Base-by-base conservation (phyloP, 2,329 filamentous ascomycete genomes). In the Microcyclospora pomicola region DNA sequence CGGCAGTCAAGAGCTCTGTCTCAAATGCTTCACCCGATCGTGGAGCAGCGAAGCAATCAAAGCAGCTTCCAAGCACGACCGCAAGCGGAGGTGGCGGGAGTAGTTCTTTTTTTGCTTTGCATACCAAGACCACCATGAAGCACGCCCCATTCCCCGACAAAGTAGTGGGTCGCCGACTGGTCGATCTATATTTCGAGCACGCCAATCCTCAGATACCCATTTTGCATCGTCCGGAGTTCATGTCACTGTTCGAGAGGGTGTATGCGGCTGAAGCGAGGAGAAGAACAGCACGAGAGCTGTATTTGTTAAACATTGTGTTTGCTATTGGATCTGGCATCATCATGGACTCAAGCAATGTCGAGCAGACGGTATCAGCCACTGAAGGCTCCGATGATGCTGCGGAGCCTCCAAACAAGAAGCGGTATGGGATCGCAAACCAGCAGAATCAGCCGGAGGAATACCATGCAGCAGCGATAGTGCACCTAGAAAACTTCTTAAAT, bases 201-300 rank as follows among this genome's bases (percentile, higher is more conserved):
- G 85, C 88, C 1, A 96, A 96, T 56, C 87, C 88, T 4, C 88
- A 96, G 59, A 92, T 95, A 47, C 88, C 88, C 0, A 85, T 95
- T 32, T 67, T 96, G 35, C 88, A 96, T 56, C 77, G 83, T 29
- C 79, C 73, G 27, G 85, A 95, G 50, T 96, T 95, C 53, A 85
- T 86, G 78, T 73, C 80, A 33, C 76, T 93, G 63, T 82, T 95
- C 55, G 80, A 93, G 38, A 73, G 75, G 33, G 82, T 85, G 0
- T 95, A 94, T 59, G 69, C 73, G 4, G 72, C 74, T 1, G 74
- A 80, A 14, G 70, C 74, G 34, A 73, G 75, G 41, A 70, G 73
- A 37, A 72, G 81, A 16, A 82, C 80, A 2, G 74, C 85, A 4
- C 72, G 81, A 38, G 86, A 94, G 59, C 69, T 91, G n/a, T 96